phyloP scores from a whole-genome alignment of 768 basidiomycete species.

The Lactarius tabidus region DNA sequence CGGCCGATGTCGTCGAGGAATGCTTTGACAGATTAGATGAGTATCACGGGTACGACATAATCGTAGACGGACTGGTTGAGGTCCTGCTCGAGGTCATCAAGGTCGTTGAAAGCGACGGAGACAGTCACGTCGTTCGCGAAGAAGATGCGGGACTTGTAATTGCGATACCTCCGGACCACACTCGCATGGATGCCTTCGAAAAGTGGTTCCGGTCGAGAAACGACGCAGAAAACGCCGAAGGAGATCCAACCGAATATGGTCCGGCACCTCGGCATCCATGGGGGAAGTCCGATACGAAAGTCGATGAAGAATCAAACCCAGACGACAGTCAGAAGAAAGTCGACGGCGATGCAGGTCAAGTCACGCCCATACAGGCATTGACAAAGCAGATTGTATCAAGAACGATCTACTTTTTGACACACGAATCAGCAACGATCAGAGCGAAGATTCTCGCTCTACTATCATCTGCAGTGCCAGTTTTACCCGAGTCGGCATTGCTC shows the following conservation, averaged over 20 bases:
- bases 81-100: slow-evolving; percentile 83
- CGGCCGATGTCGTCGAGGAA: slow-evolving; percentile 93
- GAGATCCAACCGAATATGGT: slow-evolving; percentile 50
- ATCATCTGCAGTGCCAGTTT: slow-evolving; percentile 65
- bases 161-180: slow-evolving; percentile 29
- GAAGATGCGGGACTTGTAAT: slow-evolving; percentile 9
- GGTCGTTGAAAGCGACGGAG: slow-evolving; percentile 60
- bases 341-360: slow-evolving; percentile 44
- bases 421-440: slow-evolving; percentile 81
- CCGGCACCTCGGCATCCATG: slow-evolving; percentile 57
- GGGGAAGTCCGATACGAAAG: slow-evolving; percentile 38
- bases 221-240: slow-evolving; percentile 32
- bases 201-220: slow-evolving; percentile 60
- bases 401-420: slow-evolving; percentile 87
- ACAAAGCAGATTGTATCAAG: slow-evolving; percentile 84
- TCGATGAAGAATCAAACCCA: slow-evolving; percentile 27
- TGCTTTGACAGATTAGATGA: slow-evolving; percentile 96
- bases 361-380: slow-evolving; percentile 69
- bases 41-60: slow-evolving; percentile 84
- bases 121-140: slow-evolving; percentile 26
- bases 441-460: slow-evolving; percentile 77
- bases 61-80: slow-evolving; percentile 85
- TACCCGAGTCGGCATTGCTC: slow-evolving; percentile 69
- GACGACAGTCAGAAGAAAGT: slow-evolving; percentile 28
- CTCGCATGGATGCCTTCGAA: slow-evolving; percentile 50